Evolutionary conservation across 306 rosid genomes (phyloP), one percentile per base, ranked within the genome.

Genomic region (Potentilla sterilis): DNA sequence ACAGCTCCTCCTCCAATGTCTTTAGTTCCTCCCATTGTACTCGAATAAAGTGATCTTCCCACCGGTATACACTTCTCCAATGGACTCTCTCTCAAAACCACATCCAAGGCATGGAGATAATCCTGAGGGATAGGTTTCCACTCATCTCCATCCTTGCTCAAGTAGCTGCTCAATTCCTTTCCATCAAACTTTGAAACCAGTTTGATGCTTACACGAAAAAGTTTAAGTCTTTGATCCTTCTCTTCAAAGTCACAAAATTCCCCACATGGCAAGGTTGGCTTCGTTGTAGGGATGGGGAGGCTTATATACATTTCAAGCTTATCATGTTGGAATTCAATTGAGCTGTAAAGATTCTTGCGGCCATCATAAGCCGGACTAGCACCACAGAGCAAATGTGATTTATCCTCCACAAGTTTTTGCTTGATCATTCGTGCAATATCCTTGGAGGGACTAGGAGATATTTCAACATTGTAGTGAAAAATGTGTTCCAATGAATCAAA

Each of bases 81-180:
- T 1, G 99, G 89, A 21, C 87, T 84, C 79, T 96, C 99, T 83
- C 99, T 85, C 78, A 96, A 80, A 72, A 90, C 92, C 9, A 96
- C 97, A 87, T 96, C 99, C 83, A 96, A 82, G 67, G 99, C 98
- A 81, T 96, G 99, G 54, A 96, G 92, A 81, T 92, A 96, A 78
- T 96, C 98, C 83, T 96, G 99, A 43, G 99, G 99, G 72, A 96
- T 85, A 35, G 99, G 99, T 74, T 78, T 75, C 98, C 98, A 89
- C 15, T 90, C 91, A 59, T 92, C 93, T 48, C 88, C 96, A 54
- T 89, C 96, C 74, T 88, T 92, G 85, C 81, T 84, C 85, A 96
- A 76, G 87, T 90, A 96, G 54, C 78, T 87, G 81, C 47, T 79
- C 79, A 96, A 82, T 77, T 88, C 93, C 75, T 84, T 85, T 69